Percentiles rank a stretch among this genome's conserved stretches.
Evolutionary conservation across 2,329 filamentous ascomycete genomes (phyloP).

Genomic region (Sporothrix brunneoviolacea): DNA sequence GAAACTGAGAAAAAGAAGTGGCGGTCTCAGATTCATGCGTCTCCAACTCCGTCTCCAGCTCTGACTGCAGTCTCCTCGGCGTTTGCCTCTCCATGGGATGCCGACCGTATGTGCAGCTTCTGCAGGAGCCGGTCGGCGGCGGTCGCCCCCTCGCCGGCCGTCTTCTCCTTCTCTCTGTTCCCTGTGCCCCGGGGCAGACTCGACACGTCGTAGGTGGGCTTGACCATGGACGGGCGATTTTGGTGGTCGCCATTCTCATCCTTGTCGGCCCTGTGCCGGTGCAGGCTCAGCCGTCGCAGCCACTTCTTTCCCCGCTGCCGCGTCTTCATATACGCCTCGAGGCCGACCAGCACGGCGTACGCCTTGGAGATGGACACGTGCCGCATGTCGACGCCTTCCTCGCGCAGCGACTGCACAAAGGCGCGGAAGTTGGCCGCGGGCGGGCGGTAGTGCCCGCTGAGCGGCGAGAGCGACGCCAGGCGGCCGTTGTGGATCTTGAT

Average conservation of each 20-base stretch:
- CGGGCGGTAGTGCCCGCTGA: conserved; percentile 78
- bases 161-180: not conserved
- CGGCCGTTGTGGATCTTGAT: conserved; percentile 80
- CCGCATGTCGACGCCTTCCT: conserved; percentile 70
- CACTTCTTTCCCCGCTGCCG: conserved; percentile 56
- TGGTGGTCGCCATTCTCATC: too few relatives aligned
- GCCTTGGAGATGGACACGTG: conserved; percentile 72
- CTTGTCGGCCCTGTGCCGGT: not conserved
- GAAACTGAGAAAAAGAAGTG: not conserved
- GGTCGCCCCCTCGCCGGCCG: too few relatives aligned
- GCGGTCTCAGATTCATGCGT: too few relatives aligned
- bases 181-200: too few relatives aligned
- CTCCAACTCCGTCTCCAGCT: too few relatives aligned
- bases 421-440: conserved; percentile 76
- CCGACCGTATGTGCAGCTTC: not conserved
- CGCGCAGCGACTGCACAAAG: conserved; percentile 67
- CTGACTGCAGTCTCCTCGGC: not conserved
- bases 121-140: not conserved
- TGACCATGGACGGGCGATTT: too few relatives aligned
- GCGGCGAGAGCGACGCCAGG: conserved; percentile 63
- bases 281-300: conserved; percentile 21
- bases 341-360: conserved; percentile 73
- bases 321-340: conserved; percentile 72
- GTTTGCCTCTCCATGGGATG: not conserved
- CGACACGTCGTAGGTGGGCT: too few relatives aligned